These are phyloP conservation scores for Alloteropsis semialata DNA, from an alignment of 176 grass and related monocot species.

Conservation along the genomic window DNA sequence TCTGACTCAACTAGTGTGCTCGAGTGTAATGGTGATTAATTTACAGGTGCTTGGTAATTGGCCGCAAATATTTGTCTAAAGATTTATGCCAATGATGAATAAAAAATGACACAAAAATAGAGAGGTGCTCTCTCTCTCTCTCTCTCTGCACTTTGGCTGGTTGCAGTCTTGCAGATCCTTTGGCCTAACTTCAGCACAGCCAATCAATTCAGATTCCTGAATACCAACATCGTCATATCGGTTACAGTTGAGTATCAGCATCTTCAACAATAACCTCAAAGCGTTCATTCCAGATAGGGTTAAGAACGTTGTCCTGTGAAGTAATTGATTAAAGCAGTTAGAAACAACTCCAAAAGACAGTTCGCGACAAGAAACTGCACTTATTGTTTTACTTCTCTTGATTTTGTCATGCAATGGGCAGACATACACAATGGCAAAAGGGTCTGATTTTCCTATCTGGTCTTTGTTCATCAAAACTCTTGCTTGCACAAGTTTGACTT, in stretches of 20 bases:
- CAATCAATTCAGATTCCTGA: constrained; percentile 87
- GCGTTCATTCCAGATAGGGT: constrained; percentile 93
- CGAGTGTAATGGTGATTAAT: too few relatives aligned
- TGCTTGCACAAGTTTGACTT: constrained; percentile 97
- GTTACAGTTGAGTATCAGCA: constrained; percentile 58
- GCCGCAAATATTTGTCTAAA: too few relatives aligned
- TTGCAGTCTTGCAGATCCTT: constrained; percentile 74
- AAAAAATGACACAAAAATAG: too few relatives aligned
- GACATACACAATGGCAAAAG: constrained; percentile 73
- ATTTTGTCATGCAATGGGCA: constrained; percentile 85
- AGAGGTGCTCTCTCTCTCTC: too few relatives aligned
- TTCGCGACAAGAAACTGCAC: not conserved
- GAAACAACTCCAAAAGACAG: not conserved
- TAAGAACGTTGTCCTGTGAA: constrained; percentile 78
- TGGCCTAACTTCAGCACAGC: constrained; percentile 70
- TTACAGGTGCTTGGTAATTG: too few relatives aligned
- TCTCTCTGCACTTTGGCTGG: constrained; percentile 91
- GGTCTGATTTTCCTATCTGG: constrained; percentile 96
- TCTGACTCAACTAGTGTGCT: too few relatives aligned
- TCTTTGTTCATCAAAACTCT: constrained; percentile 89
- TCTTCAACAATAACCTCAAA: constrained; percentile 90
- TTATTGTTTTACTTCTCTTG: constrained; percentile 95
- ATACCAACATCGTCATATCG: constrained; percentile 85
- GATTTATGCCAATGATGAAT: too few relatives aligned
- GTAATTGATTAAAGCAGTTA: not conserved